Evolutionary conservation across 768 basidiomycete genomes (phyloP), one percentile per base, ranked within the genome.

Genomic region (Xerocomellus chrysenteron): DNA sequence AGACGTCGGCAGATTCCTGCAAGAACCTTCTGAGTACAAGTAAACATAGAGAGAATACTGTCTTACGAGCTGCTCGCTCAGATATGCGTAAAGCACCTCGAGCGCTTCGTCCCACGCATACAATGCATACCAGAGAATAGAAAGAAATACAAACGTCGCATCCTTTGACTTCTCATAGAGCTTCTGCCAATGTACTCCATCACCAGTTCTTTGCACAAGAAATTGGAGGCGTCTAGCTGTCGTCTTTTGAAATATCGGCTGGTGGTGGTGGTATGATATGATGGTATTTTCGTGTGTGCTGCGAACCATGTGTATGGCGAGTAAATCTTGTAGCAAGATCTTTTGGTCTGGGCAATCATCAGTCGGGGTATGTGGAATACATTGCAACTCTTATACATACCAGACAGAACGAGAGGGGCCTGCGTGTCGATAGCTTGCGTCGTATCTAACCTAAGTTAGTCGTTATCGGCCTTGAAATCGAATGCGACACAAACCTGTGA

Each of bases 21-120:
- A 49, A 48, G 8, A 37, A 49, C 2, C 2, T 21, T 41, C 3
- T 59, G 24, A 60, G 47, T 12, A 48, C 24, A 39, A 45, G 35
- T 19, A 26, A 44, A 48, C 1, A 9, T 44, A 8, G 6, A 36
- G 4, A n/a, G 11, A 50, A 44, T 5, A 13, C 7, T 7, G 6
- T 4, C 66, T 46, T 63, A 83, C 82, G 68, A 86, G 68, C 54
- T 42, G 30, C 43, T 57, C 73, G 55, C 76, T 79, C 24, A 85
- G 76, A 60, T 85, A 80, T 12, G 62, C 58, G 54, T 83, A 84
- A 36, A 85, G 61, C 16, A 70, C 68, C 60, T 84, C 83, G 26
- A 84, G 72, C 0, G 81, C 70, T 65, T 86, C 82, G 47, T 85
- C 84, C 82, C 84, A 85, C 0, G 82, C 77, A 62, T 85, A 85